Evolutionary conservation across 495 filamentous ascomycete genomes (phyloP).

Genomic region (Aspergillus mulundensis): DNA sequence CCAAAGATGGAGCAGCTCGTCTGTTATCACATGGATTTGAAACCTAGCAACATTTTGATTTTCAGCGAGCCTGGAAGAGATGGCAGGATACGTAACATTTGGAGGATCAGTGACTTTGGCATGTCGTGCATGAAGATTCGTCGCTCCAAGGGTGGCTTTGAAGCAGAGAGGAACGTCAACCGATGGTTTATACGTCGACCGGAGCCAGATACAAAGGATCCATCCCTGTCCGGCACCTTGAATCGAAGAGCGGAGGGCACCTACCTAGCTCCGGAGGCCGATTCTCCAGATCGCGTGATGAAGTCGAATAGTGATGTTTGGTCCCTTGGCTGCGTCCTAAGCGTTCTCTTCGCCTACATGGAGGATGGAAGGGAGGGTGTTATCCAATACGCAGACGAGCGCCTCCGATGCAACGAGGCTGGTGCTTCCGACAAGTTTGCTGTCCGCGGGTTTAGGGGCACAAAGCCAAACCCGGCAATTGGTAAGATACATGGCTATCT

Average conservation of each 20-base stretch:
- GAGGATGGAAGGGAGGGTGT: not conserved
- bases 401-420: not conserved
- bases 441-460: not conserved
- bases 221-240: not conserved
- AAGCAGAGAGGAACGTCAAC: not conserved
- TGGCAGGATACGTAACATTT: not conserved
- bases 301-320: conserved; percentile 1
- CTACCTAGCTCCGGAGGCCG: not conserved
- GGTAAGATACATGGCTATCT: not conserved
- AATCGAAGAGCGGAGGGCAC: not conserved
- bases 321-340: conserved; percentile 3
- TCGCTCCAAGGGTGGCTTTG: not conserved
- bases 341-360: conserved; percentile 1
- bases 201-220: not conserved
- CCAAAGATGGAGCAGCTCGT: conserved; percentile 1
- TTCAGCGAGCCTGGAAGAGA: not conserved
- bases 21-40: conserved; percentile 7
- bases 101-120: conserved; percentile 4
- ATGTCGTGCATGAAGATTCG: not conserved
- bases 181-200: not conserved
- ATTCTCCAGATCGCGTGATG: not conserved
- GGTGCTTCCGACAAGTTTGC: not conserved
- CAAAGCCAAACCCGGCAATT: not conserved
- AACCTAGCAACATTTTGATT: conserved; percentile 6
- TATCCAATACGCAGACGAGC: not conserved